Evolutionary conservation across 768 basidiomycete species (phyloP), one percentile per base, ranked within the genome.

Genomic region (Tylopilus subfusipes): DNA sequence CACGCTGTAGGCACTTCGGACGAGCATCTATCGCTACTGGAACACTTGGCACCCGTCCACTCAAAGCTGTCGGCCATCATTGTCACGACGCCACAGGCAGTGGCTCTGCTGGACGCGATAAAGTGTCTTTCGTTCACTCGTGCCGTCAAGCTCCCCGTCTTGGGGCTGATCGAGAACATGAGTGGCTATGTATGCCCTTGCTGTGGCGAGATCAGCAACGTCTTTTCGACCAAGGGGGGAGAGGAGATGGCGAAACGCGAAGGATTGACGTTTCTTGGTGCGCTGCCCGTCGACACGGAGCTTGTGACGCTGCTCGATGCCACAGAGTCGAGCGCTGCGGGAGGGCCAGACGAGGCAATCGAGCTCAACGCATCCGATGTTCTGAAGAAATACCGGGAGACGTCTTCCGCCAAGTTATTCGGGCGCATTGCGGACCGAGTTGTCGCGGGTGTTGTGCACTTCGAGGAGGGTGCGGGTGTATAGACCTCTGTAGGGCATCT

Each of bases 121-220:
- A 98, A 98, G 74, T 97, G 93, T 61, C 81, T 98, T 55, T 95
- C 94, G 38, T 99, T 99, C 74, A 91, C 95, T 14, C 88, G 88
- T 18, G 82, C 91, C 10, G 89, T 94, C 60, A 81, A 82, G 48
- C 76, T 98, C 13, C 93, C 88, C 14, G 86, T 99, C 33, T 75
- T 96, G 52, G 97, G 97, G 10, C 71, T 99, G 47, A 85, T 99
- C 62, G 97, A 98, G 69, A 99, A 98, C 74, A 98, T 98, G 97
- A 90, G 92, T 59, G 97, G 97, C 47, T 98, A 97, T 73, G 90
- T 88, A 19, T 98, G 96, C 66, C 97, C 97, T 42, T 97, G 95
- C 68, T 98, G 97, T 68, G 92, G 92, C 16, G 95, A 98, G 70
- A 77, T 98, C 61, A 92, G 86, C 75, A 92, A 96, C 69, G 83